phyloP scores from a whole-genome alignment of 2,329 filamentous ascomycete species.

The Colletotrichum aenigma region DNA sequence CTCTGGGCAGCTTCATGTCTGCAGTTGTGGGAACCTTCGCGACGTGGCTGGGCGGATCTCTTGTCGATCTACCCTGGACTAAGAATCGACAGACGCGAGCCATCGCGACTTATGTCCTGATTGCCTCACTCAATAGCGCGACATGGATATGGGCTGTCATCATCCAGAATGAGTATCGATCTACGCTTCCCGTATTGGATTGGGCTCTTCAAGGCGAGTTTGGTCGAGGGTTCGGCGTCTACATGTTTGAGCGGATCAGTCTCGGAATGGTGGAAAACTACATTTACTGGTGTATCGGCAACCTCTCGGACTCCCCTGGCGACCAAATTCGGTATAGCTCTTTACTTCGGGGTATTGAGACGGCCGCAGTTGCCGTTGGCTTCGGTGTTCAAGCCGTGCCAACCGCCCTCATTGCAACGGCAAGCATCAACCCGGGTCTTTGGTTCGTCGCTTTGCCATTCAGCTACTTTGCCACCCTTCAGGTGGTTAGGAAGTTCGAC shows the following conservation, averaged over 20 bases:
- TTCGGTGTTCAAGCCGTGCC: constrained; percentile 49
- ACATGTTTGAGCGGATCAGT: constrained; percentile 43
- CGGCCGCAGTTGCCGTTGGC: constrained; percentile 42
- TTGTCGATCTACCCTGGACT: constrained; percentile 42
- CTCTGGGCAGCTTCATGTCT: constrained; percentile 36
- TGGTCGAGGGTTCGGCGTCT: constrained; percentile 46
- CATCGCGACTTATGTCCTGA: constrained; percentile 40
- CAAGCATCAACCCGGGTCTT: constrained; percentile 43
- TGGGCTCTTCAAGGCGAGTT: constrained; percentile 44
- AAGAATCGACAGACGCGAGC: constrained; percentile 43
- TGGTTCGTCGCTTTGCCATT: constrained; percentile 47
- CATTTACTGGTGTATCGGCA: constrained; percentile 51
- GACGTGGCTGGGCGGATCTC: constrained; percentile 37
- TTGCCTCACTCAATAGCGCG: constrained; percentile 43
- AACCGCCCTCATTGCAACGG: constrained; percentile 44
- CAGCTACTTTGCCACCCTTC: constrained; percentile 46
- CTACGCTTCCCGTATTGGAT: constrained; percentile 45
- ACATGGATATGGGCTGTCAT: constrained; percentile 53
- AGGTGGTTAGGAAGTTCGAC: constrained; percentile 43
- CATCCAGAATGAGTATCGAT: constrained; percentile 49
- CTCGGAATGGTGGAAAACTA: constrained; percentile 46
- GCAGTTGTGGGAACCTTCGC: constrained; percentile 42
- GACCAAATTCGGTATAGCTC: constrained; percentile 49
- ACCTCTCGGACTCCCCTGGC: constrained; percentile 45
- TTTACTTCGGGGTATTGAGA: constrained; percentile 45